These are phyloP conservation scores for Aspergillus quadrilineatus DNA, from an alignment of 2,329 filamentous ascomycete genomes.

Conservation along the genomic window DNA sequence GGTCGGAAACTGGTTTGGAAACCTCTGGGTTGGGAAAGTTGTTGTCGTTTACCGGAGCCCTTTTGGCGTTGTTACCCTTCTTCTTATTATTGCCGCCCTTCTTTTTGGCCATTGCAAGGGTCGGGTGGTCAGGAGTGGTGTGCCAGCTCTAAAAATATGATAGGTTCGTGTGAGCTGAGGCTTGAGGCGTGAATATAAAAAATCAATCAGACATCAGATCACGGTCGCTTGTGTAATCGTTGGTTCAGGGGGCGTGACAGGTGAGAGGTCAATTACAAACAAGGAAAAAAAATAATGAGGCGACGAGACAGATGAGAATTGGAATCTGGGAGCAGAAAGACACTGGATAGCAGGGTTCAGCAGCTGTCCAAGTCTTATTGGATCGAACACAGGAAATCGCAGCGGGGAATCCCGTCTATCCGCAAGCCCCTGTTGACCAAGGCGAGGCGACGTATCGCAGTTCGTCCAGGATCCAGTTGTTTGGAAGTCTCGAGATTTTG, in stretches of 20 bases:
- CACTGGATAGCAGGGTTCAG: constrained; percentile 26
- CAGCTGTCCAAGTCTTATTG: constrained; percentile 30
- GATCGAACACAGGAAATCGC: constrained; percentile 23
- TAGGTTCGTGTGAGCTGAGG: constrained; percentile 13
- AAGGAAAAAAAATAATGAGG: constrained; percentile 18
- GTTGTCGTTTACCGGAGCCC: constrained; percentile 29
- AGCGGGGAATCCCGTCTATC: constrained; percentile 31
- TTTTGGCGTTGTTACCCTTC: constrained; percentile 30
- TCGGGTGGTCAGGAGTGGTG: constrained; percentile 26
- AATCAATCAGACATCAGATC: constrained; percentile 23
- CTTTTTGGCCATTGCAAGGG: constrained; percentile 39
- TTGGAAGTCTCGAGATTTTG: constrained; percentile 28
- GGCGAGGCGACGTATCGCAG: constrained; percentile 38
- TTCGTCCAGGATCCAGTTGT: constrained; percentile 28
- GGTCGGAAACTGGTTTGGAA: constrained; percentile 28
- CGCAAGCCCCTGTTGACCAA: constrained; percentile 30
- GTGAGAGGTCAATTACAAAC: constrained; percentile 16
- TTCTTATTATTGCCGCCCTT: constrained; percentile 39
- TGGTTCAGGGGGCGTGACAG: constrained; percentile 22
- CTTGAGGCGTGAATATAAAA: constrained; percentile 24
- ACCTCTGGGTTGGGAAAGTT: constrained; percentile 23
- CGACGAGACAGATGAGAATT: constrained; percentile 19
- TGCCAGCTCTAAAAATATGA: constrained; percentile 14
- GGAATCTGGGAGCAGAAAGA: constrained; percentile 22
- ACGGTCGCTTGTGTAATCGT: constrained; percentile 27